Percentiles rank a stretch among this genome's conserved stretches.
phyloP scores from a whole-genome alignment of 2,329 filamentous ascomycete species.

The Acephala macrosclerotiorum region DNA sequence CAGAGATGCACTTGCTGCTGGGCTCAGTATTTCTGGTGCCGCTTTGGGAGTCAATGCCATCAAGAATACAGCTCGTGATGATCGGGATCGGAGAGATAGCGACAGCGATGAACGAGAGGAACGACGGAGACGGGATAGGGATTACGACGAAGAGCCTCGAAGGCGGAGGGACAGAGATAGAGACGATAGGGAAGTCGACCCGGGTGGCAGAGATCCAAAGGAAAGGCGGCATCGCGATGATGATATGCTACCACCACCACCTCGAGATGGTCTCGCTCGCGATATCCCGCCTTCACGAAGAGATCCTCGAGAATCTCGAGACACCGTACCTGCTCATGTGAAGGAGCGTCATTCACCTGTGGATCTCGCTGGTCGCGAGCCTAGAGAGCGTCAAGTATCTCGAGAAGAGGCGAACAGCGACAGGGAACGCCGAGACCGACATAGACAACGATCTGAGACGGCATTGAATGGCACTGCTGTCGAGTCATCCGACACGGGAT shows the following conservation, averaged over 20 bases:
- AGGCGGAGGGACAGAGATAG: constrained; percentile 37
- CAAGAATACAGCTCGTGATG: constrained; percentile 37
- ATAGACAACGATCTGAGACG: constrained; percentile 27
- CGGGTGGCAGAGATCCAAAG: constrained; percentile 34
- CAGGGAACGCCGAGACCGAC: constrained; percentile 26
- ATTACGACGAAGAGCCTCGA: constrained; percentile 41
- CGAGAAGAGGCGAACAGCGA: constrained; percentile 37
- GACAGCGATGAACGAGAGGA: constrained; percentile 34
- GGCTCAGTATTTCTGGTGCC: constrained; percentile 43
- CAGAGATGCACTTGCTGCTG: constrained; percentile 40
- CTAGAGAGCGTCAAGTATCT: constrained; percentile 55
- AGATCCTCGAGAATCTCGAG: constrained; percentile 29
- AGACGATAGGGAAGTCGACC: constrained; percentile 37
- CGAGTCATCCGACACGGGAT: constrained; percentile 37
- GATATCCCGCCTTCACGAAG: constrained; percentile 22
- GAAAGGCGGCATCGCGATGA: constrained; percentile 36
- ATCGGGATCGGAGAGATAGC: constrained; percentile 35
- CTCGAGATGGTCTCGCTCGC: constrained; percentile 27
- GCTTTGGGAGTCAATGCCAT: constrained; percentile 42
- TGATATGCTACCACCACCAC: constrained; percentile 26
- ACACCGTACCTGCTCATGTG: constrained; percentile 13
- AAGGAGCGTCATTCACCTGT: constrained; percentile 22
- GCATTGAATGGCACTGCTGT: constrained; percentile 26
- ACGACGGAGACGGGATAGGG: constrained; percentile 36
- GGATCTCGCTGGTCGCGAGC: constrained; percentile 47